Evolutionary conservation across 2,329 filamentous ascomycete species (phyloP).

Genomic region (Chrysoporthe austroafricana): DNA sequence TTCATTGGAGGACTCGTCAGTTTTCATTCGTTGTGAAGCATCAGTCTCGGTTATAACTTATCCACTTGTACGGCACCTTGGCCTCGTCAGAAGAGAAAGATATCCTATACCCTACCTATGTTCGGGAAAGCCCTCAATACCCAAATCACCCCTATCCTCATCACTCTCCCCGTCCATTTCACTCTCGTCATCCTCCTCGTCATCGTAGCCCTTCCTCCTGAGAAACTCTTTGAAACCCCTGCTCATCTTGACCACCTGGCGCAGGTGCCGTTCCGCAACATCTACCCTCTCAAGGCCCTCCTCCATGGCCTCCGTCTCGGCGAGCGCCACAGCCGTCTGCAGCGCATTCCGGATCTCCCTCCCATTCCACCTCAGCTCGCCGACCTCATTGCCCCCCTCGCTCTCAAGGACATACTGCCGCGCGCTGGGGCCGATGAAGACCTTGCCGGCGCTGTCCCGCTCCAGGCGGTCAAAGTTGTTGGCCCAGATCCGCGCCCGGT

Average conservation of each 20-base stretch:
- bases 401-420: conserved; percentile 41
- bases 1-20: too few species aligned
- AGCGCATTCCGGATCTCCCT: conserved; percentile 42
- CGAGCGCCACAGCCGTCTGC: conserved; percentile 50
- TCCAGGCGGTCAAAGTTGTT: conserved; percentile 51
- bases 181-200: conserved; percentile 25
- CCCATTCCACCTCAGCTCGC: conserved; percentile 46
- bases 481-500: conserved; percentile 50
- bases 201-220: conserved; percentile 25
- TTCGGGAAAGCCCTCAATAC: not conserved
- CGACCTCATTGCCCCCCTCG: conserved; percentile 39
- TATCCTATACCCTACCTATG: not conserved
- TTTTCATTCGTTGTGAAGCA: too few species aligned
- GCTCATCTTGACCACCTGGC: conserved; percentile 45
- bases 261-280: conserved; percentile 41
- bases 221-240: conserved; percentile 43
- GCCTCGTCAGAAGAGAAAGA: not conserved
- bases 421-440: conserved; percentile 43
- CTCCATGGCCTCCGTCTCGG: conserved; percentile 46
- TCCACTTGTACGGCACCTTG: not conserved
- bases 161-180: conserved; percentile 22
- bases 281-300: conserved; percentile 37
- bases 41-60: not conserved
- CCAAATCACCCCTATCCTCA: not conserved
- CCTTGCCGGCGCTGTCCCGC: conserved; percentile 43